These are phyloP conservation scores for Solidago caesia DNA, from an alignment of 129 eudicot genomes.

Conservation along the genomic window DNA sequence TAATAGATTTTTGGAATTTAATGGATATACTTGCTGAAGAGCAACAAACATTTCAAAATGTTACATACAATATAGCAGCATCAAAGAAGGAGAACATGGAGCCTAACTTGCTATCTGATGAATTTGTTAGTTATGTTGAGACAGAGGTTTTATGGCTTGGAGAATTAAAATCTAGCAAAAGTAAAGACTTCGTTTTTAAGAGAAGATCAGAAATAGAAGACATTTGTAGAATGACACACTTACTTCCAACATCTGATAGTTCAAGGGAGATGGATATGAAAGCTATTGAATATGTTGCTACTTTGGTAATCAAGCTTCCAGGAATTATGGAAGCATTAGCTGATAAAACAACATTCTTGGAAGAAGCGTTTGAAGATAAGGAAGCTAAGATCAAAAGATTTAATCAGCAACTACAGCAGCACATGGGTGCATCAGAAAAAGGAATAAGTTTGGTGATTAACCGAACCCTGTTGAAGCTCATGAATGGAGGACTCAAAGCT, in stretches of 20 bases:
- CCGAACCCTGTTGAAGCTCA: too few species aligned
- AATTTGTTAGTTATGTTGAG: conserved; percentile 68
- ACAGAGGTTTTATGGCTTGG: conserved; percentile 83
- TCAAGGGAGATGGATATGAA: conserved; percentile 45
- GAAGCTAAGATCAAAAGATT: too few species aligned
- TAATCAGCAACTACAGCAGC: too few species aligned
- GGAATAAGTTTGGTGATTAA: too few species aligned
- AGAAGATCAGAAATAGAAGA: conserved; percentile 82
- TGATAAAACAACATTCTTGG: conserved; percentile 65
- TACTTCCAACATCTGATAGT: conserved; percentile 60
- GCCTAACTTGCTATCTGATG: conserved; percentile 73
- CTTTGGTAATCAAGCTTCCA: conserved; percentile 86
- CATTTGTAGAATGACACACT: conserved; percentile 74
- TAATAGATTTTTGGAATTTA: conserved; percentile 92
- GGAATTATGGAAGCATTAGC: conserved; percentile 84
- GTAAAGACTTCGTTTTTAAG: conserved; percentile 87
- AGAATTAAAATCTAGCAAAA: conserved; percentile 77
- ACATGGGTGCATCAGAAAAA: too few species aligned
- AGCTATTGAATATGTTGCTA: conserved; percentile 48
- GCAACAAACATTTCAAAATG: conserved; percentile 83
- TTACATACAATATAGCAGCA: conserved; percentile 85
- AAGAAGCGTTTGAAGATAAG: too few species aligned
- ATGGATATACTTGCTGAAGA: conserved; percentile 94
- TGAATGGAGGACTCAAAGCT: too few species aligned
- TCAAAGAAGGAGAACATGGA: conserved; percentile 83